Evolutionary conservation across 1,139 yeast species (phyloP), one percentile per base, ranked within the genome.

Genomic region (Candida labiduridarum): DNA sequence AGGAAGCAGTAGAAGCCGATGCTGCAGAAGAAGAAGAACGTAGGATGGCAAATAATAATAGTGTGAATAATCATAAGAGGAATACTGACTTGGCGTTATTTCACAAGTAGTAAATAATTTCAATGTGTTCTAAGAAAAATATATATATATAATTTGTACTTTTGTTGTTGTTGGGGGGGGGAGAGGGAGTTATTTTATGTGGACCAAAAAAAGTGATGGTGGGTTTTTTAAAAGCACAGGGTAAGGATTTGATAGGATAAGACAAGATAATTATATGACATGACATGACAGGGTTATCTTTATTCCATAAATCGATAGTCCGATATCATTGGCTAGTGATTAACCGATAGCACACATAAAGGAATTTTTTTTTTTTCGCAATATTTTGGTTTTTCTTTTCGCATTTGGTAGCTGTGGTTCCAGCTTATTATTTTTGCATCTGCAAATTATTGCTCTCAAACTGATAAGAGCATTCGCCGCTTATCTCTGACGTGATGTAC

Each of bases 391-490:
- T n/a, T n/a, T n/a, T n/a, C 6, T 4, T 22, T 22, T 22, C 7
- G 25, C 25, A 22, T 22, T 33, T 33, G 33, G 19, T n/a, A 40
- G 7, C 16, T 40, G 31, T 25, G 14, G 25, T 35, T 16, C 14
- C 7, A 36, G 22, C 22, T 11, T 44, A 10, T 36, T 15, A 36
- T 44, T 44, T 25, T 25, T 25, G 29, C 29, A 25, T 25, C 29
- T 25, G 18, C 18, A 9, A 33, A 14, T 38, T 38, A 38, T 42
- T 42, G 45, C 45, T 42, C 45, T 42, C 45, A 42, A 42, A 42
- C 34, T 42, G 45, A 42, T 42, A 42, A 42, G 45, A 11, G 27
- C 18, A 36, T 34, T 34, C 34, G 10, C 29, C 10, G 10, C 29
- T 25, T 25, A 34, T 34, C 18, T 34, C 38, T 34, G 16, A 7